Evolutionary conservation across 495 filamentous ascomycete genomes (phyloP).

Genomic region (Penicillium samsonianum): DNA sequence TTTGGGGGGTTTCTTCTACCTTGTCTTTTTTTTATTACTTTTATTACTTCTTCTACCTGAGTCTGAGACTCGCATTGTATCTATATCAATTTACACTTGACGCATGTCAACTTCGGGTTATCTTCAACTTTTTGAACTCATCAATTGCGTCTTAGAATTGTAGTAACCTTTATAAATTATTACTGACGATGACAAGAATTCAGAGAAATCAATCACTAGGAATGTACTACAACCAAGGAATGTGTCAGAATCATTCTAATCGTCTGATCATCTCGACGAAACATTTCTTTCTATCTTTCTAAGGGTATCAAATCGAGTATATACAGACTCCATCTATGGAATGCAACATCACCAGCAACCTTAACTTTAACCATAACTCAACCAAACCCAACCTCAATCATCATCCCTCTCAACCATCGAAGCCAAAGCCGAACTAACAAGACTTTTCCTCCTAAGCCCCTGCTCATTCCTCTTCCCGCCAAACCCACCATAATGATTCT

Average conservation of each 20-base stretch:
- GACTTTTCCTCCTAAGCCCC: conserved; percentile 45
- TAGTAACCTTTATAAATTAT: background rate
- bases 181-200: too few species aligned
- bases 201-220: too few species aligned
- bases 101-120: background rate
- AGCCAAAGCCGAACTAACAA: conserved; percentile 48
- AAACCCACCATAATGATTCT: conserved; percentile 39
- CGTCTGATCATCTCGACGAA: background rate
- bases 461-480: conserved; percentile 46
- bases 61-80: conserved; percentile 19
- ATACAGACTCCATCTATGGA: background rate
- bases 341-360: background rate
- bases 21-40: conserved; percentile 17
- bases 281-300: background rate
- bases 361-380: background rate
- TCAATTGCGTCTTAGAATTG: background rate
- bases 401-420: conserved; percentile 36
- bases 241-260: too few species aligned
- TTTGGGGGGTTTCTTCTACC: conserved; percentile 12
- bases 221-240: too few species aligned
- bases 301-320: background rate
- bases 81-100: conserved; percentile 11
- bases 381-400: conserved; percentile 6
- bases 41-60: conserved; percentile 5
- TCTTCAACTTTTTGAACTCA: background rate